phyloP scores from a whole-genome alignment of 1,284 basidiomycete species.

The Apiotrichum akiyoshidainum region DNA sequence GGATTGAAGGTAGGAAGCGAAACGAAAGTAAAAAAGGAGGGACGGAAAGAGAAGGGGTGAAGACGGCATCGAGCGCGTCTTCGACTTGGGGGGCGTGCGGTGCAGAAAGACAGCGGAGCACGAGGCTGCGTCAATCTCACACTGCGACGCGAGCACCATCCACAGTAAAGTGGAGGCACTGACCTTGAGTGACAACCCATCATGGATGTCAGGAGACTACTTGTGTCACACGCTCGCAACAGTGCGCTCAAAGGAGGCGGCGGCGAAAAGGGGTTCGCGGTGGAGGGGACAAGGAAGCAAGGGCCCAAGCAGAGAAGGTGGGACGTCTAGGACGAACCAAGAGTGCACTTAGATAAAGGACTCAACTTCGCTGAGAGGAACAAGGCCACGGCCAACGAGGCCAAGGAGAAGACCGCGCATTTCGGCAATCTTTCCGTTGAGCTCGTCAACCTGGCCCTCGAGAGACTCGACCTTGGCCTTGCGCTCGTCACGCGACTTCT shows the following conservation, averaged over 20 bases:
- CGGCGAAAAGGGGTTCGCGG: not conserved
- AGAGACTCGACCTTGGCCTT: conserved; percentile 39
- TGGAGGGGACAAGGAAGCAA: not conserved
- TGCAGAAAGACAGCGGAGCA: not conserved
- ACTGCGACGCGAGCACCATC: not conserved
- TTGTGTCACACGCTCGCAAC: not conserved
- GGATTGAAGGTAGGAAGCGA: conserved; percentile 4
- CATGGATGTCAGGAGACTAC: conserved; percentile 7
- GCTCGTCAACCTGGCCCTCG: conserved; percentile 34
- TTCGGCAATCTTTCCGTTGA: conserved; percentile 24
- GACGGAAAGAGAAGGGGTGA: not conserved
- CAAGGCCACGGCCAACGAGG: conserved; percentile 30
- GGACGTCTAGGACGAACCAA: not conserved
- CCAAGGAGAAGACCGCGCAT: conserved; percentile 27
- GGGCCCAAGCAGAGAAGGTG: not conserved
- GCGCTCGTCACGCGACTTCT: conserved; percentile 42
- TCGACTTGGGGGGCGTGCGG: not conserved
- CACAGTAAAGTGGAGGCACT: not conserved
- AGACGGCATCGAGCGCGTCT: conserved; percentile 6
- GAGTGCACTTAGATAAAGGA: conserved; percentile 15
- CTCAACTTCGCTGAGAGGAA: conserved; percentile 29
- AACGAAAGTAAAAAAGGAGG: conserved; percentile 2
- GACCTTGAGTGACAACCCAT: conserved; percentile 9
- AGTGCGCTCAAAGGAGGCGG: not conserved
- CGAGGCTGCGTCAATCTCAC: not conserved